A percentile compares a stretch with the other conserved stretches of the same genome.
Conservation (phyloP, 768 basidiomycete genomes). For the Kwoniella sp. region DNA sequence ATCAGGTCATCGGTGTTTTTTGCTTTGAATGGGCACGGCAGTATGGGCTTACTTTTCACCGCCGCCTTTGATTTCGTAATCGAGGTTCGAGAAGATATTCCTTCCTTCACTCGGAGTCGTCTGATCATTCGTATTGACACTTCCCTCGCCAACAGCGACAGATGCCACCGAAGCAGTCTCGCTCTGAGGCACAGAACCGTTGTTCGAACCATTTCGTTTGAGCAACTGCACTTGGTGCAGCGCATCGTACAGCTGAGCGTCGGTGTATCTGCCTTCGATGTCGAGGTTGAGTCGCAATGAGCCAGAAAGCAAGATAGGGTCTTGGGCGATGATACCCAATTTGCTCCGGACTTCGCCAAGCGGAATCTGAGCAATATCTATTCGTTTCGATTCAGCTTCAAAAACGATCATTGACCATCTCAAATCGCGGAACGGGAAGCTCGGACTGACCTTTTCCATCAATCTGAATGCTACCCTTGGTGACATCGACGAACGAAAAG, state of each 20-base stretch:
- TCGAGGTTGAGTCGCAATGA: slow-evolving; percentile 52
- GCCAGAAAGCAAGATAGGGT: slow-evolving; percentile 46
- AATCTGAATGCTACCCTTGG: slow-evolving; percentile 43
- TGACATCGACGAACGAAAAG: slow-evolving; percentile 51
- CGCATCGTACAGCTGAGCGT: slow-evolving; percentile 47
- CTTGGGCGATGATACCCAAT: slow-evolving; percentile 52
- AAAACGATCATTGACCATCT: too few species aligned
- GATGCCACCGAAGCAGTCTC: not conserved
- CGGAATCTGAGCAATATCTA: slow-evolving; percentile 42
- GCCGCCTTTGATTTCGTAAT: slow-evolving; percentile 45
- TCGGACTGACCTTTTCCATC: slow-evolving; percentile 40
- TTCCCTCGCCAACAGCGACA: not conserved
- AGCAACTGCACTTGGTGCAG: slow-evolving; percentile 47
- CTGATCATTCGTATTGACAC: not conserved
- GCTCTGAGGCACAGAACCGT: not conserved
- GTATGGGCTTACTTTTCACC: slow-evolving; percentile 50
- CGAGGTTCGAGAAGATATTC: slow-evolving; percentile 47
- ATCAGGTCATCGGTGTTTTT: not conserved
- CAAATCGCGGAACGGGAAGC: not conserved
- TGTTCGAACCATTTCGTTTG: not conserved
- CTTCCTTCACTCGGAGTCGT: not conserved
- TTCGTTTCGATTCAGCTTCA: slow-evolving; percentile 14
- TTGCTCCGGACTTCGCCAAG: slow-evolving; percentile 41
- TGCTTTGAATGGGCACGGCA: too few species aligned
- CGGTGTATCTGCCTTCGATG: slow-evolving; percentile 40